Evolutionary conservation across 2,329 filamentous ascomycete genomes (phyloP), one percentile per base, ranked within the genome.

Genomic region (Alternaria brassicicola): DNA sequence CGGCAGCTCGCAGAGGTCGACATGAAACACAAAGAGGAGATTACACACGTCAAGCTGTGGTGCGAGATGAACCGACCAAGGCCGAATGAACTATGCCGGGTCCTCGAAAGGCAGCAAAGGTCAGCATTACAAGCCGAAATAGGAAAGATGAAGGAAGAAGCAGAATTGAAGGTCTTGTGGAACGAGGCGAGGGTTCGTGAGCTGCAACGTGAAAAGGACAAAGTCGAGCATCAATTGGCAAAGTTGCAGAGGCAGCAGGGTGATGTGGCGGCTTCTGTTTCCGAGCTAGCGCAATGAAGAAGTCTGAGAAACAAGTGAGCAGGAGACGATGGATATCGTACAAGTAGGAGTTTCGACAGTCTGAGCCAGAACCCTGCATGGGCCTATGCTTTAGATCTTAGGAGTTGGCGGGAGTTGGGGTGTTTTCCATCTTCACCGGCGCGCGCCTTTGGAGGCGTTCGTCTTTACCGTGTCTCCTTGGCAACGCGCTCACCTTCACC

Each of bases 101-200:
- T 47, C 5, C 28, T 23, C 13, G 43, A 47, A 33, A 25, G 43
- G 19, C 43, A 47, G 43, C 43, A 19, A 28, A 47, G 43, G 28
- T 47, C 28, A 33, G 2, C 43, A 33, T 23, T 35, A 23, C 28
- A 47, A 33, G 43, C 28, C 1, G 43, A 47, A 6, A 15, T 17
- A 13, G 4, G 30, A 13, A 33, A 5, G 17, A 33, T 23, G 2
- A 33, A 47, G 15, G 43, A 47, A n/a, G 8, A 47, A 13, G 43
- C 43, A 25, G 2, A 35, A 31, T 23, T 15, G 43, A 15, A 19
- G 2, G 2, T 5, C 33, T 3, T 10, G 10, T 33, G 28, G 43
- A 2, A 47, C 8, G 43, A 47, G 0, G 1, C 3, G 15, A 47
- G 19, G 31, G 13, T 47, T 6, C 43, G 19, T 13, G 13, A 33